Evolutionary conservation across 495 filamentous ascomycete species (phyloP), one percentile per base, ranked within the genome.

Genomic region (Patellaria atrata): DNA sequence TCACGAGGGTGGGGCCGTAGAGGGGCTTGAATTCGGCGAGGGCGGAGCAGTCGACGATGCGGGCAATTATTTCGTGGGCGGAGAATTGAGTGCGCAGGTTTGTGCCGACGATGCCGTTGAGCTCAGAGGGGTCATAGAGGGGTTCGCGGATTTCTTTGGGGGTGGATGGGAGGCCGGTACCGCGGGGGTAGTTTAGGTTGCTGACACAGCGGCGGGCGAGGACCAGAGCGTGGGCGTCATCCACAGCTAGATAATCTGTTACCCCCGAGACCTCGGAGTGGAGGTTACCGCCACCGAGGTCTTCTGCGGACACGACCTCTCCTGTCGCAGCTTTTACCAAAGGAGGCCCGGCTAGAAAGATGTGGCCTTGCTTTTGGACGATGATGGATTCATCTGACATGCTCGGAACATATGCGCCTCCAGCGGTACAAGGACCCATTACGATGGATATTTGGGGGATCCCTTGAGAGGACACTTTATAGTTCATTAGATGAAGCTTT

Each of bases 371-470:
- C 20, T 86, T 79, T 47, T 81, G 71, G 24, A 97, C 89, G 40
- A 97, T 97, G 49, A 97, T 94, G 42, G 74, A 80, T 65, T 96
- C 89, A 51, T 96, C 91, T 37, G 81, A 87, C 89, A 97, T 97
- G 32, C 79, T 77, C 1, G 89, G 89, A 11, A 96, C 86, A 54
- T 97, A 97, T 15, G 89, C 89, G 20, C 89, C 89, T 33, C 89
- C 89, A 0, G 86, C 85, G 0, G 85, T 93, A 58, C 86, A 94
- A n/a, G 89, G 78, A 0, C 89, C 89, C 89, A 97, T 93, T 17
- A 97, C 89, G 2, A 94, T 83, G 2, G 83, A 75, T 39, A 97
- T 78, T 54, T 97, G 89, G 1, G 89, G 89, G 40, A 96, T 93
- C 6, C 82, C 80, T 14, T 73, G 54, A 5, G 81, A 68, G 36